These are phyloP conservation scores for Hirschfeldia incana DNA, from an alignment of 345 rosid genomes.

Conservation along the genomic window DNA sequence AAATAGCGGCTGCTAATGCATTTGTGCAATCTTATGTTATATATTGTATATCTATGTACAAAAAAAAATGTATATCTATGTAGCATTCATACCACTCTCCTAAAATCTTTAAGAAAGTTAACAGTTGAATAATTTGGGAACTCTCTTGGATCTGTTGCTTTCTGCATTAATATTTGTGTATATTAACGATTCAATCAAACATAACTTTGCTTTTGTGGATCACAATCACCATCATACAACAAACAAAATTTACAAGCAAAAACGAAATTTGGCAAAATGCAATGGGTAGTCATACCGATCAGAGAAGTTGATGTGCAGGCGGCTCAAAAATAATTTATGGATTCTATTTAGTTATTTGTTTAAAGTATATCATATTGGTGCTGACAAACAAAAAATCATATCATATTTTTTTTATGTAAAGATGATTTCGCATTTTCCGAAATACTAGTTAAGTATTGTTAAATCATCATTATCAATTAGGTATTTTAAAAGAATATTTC, in stretches of 20 bases:
- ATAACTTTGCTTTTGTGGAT: neutral
- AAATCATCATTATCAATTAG: neutral
- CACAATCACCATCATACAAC: neutral
- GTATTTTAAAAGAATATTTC: neutral
- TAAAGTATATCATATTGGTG: neutral
- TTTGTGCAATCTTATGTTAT: too few species aligned
- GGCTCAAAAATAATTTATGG: neutral
- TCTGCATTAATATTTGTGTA: too few species aligned
- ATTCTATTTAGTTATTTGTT: neutral
- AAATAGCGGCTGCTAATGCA: too few species aligned
- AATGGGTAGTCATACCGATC: neutral
- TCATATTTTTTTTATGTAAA: neutral
- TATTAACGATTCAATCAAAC: too few species aligned
- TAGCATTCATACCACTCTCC: too few species aligned
- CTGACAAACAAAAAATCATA: neutral
- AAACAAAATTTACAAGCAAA: too few species aligned
- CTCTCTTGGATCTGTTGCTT: too few species aligned
- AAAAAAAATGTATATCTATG: too few species aligned
- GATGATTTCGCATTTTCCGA: neutral
- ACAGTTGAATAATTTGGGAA: too few species aligned
- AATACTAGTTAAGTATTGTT: neutral
- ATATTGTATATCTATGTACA: too few species aligned
- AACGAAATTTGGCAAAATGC: neutral
- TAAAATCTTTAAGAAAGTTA: too few species aligned
- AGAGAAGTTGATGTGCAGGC: neutral